These are phyloP conservation scores for Paramecium caudatum DNA, from an alignment of 73 alveolate species.

Conservation along the genomic window DNA sequence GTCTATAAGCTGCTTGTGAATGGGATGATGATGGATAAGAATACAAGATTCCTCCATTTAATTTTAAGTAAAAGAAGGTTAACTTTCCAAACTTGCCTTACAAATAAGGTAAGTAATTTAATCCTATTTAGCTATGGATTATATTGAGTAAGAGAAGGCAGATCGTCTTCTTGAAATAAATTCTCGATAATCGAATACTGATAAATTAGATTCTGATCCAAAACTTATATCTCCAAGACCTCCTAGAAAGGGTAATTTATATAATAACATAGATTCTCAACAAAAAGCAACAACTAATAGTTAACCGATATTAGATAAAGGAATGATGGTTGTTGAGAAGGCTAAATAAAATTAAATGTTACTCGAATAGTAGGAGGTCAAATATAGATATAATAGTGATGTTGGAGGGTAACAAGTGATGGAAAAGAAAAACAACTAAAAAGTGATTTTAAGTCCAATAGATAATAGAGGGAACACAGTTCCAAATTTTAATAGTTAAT, in stretches of 20 bases:
- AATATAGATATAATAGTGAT: neutral
- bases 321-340: neutral
- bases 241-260: neutral
- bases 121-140: neutral
- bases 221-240: neutral
- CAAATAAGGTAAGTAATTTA: conserved; percentile 63
- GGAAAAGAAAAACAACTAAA: neutral
- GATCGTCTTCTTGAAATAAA: neutral
- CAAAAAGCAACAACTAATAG: neutral
- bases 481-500: conserved; percentile 7
- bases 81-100: conserved; percentile 75
- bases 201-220: neutral
- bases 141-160: conserved; percentile 8
- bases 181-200: conserved; percentile 5
- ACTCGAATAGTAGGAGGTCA: neutral
- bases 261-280: neutral
- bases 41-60: conserved; percentile 79
- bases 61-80: conserved; percentile 67
- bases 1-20: conserved; percentile 69
- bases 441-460: conserved; percentile 2
- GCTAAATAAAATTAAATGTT: neutral
- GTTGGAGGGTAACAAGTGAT: neutral
- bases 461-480: conserved; percentile 52
- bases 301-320: neutral
- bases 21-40: conserved; percentile 74